Conservation (phyloP, 208 protist species). For the Wallacemonas sp. region DNA sequence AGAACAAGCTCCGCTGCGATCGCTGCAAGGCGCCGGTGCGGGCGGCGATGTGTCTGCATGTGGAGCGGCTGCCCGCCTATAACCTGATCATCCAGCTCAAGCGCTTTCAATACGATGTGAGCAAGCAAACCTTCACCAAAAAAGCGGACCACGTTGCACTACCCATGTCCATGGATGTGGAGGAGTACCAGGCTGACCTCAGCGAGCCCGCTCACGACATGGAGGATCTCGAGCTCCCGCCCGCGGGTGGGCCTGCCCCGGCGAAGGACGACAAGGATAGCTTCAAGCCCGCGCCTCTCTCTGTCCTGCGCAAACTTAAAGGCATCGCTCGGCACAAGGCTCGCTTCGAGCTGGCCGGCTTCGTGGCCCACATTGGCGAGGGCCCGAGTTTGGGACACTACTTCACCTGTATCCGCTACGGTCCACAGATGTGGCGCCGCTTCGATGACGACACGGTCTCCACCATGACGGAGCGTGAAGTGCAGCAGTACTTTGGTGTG, state of each 20-base stretch:
- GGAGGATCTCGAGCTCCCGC: constrained; percentile 2
- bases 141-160: constrained; percentile 85
- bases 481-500: constrained; percentile 85
- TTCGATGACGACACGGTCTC: constrained; percentile 90
- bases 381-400: constrained; percentile 89
- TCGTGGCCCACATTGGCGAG: constrained; percentile 87
- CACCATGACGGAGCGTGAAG: constrained; percentile 72
- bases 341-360: constrained; percentile 84
- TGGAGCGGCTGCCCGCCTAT: constrained; percentile 86
- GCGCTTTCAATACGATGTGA: constrained; percentile 89
- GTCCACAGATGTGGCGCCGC: constrained; percentile 73
- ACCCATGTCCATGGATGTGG: constrained; percentile 83
- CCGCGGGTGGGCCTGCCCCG: not conserved
- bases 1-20: constrained; percentile 88
- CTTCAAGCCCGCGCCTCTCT: constrained; percentile 37
- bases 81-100: constrained; percentile 91
- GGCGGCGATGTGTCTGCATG: constrained; percentile 78
- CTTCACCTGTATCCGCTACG: constrained; percentile 85
- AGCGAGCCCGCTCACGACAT: not conserved
- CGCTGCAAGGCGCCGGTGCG: constrained; percentile 56
- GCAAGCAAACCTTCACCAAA: constrained; percentile 68
- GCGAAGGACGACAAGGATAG: constrained; percentile 19
- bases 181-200: constrained; percentile 64
- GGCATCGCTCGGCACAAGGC: constrained; percentile 70
- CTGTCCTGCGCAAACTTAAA: constrained; percentile 44